A percentile compares a stretch with the other conserved stretches of the same genome.
phyloP scores from a whole-genome alignment of 192 early-diverging fungal species.

The Paraglomus occultum region DNA sequence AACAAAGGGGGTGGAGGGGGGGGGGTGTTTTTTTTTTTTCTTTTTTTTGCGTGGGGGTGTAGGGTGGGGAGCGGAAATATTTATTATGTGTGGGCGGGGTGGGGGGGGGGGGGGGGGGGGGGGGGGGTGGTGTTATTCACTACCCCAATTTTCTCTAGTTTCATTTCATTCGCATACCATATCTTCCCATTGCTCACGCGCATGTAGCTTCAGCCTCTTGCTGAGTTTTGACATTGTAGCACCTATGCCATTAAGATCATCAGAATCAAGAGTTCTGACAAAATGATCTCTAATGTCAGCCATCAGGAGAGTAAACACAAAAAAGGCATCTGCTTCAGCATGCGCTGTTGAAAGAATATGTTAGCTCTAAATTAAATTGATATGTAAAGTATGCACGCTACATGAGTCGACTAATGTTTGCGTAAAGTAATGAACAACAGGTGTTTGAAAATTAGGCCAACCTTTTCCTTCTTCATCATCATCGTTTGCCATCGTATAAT shows the following conservation, averaged over 20 bases:
- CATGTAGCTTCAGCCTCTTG: constrained; percentile 49
- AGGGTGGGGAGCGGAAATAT: too few relatives aligned
- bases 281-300: constrained; percentile 77
- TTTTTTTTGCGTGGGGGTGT: too few relatives aligned
- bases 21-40: too few relatives aligned
- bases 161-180: constrained; percentile 33
- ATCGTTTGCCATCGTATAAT: constrained; percentile 71
- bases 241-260: constrained; percentile 54
- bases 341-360: constrained; percentile 45
- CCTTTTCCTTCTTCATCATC: constrained; percentile 44
- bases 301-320: constrained; percentile 69
- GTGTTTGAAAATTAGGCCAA: constrained; percentile 10
- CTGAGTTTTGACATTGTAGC: constrained; percentile 62
- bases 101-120: too few relatives aligned
- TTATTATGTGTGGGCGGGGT: too few relatives aligned
- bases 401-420: background rate
- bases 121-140: too few relatives aligned
- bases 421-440: background rate
- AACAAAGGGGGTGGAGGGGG: too few relatives aligned
- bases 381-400: too few relatives aligned
- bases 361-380: background rate
- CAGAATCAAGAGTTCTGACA: constrained; percentile 67
- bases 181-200: constrained; percentile 60
- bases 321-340: constrained; percentile 81
- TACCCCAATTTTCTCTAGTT: too few relatives aligned